Percentiles rank a stretch among this genome's conserved stretches.
Evolutionary conservation across 495 filamentous ascomycete species (phyloP).

Genomic region (Hypoxylon subgilvum): DNA sequence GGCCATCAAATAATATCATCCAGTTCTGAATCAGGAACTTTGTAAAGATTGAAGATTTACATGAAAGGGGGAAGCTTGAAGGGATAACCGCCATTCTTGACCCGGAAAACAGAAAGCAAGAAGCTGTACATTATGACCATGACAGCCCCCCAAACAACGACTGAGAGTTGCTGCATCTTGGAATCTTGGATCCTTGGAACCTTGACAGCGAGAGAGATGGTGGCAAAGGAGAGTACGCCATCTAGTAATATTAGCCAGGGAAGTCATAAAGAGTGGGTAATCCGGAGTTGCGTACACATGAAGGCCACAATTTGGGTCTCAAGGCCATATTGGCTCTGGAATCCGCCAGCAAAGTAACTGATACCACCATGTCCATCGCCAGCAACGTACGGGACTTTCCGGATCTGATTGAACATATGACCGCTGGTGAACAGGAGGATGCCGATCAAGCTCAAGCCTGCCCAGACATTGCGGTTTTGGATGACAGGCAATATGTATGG

Average conservation of each 20-base stretch:
- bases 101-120: constrained; percentile 87
- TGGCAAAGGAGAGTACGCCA: constrained; percentile 88
- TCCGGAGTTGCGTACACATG: constrained; percentile 76
- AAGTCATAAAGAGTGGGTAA: neutral
- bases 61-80: constrained; percentile 91
- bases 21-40: neutral
- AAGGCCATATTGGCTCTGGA: constrained; percentile 92
- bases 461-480: constrained; percentile 92
- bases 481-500: constrained; percentile 85
- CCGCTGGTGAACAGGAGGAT: constrained; percentile 95
- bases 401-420: constrained; percentile 99
- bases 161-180: constrained; percentile 77
- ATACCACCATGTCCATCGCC: constrained; percentile 86
- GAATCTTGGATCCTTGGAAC: constrained; percentile 84
- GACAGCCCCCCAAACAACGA: constrained; percentile 80
- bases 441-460: constrained; percentile 82
- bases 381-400: constrained; percentile 92
- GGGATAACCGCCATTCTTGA: constrained; percentile 94
- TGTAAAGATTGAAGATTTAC: constrained; percentile 33
- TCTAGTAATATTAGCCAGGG: constrained; percentile 61
- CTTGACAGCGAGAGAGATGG: constrained; percentile 87
- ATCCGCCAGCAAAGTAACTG: constrained; percentile 90
- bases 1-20: neutral
- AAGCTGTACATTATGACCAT: constrained; percentile 89
- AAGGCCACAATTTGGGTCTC: constrained; percentile 96